These are phyloP conservation scores for Hymenoscyphus salicellus DNA, from an alignment of 2,329 filamentous ascomycete genomes.

Conservation along the genomic window DNA sequence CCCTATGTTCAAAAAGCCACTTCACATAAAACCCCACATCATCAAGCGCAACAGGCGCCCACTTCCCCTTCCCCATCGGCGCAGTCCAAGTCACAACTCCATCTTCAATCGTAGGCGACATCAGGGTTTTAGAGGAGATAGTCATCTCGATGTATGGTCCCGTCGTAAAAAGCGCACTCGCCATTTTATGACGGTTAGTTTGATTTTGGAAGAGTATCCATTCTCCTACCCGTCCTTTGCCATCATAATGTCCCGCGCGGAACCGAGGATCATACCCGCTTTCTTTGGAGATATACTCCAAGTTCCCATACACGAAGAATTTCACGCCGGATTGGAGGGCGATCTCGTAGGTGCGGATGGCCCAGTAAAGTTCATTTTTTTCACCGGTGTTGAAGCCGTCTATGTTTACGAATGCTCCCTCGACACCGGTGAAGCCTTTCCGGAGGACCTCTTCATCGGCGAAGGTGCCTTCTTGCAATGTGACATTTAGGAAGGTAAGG, in stretches of 20 bases:
- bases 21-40: conserved; percentile 47
- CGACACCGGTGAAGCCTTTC: conserved; percentile 43
- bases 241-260: conserved; percentile 48
- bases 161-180: conserved; percentile 41
- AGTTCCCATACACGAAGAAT: conserved; percentile 47
- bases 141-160: conserved; percentile 49
- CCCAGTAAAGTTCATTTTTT: conserved; percentile 51
- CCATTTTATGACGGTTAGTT: conserved; percentile 37
- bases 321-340: conserved; percentile 43
- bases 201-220: conserved; percentile 45
- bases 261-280: conserved; percentile 45
- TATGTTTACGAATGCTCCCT: conserved; percentile 53
- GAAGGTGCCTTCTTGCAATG: conserved; percentile 47
- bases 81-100: conserved; percentile 43
- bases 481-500: conserved; percentile 44
- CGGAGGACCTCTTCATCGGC: conserved; percentile 45
- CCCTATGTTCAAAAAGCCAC: conserved; percentile 48
- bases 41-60: conserved; percentile 44
- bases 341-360: conserved; percentile 42
- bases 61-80: conserved; percentile 41
- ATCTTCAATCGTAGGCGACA: conserved; percentile 42
- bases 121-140: conserved; percentile 38
- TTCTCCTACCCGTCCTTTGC: conserved; percentile 45
- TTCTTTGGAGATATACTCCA: conserved; percentile 50
- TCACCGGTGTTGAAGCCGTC: conserved; percentile 54